Evolutionary conservation across 2,329 filamentous ascomycete genomes (phyloP), one percentile per base, ranked within the genome.

Genomic region (Tolypocladium inflatum): DNA sequence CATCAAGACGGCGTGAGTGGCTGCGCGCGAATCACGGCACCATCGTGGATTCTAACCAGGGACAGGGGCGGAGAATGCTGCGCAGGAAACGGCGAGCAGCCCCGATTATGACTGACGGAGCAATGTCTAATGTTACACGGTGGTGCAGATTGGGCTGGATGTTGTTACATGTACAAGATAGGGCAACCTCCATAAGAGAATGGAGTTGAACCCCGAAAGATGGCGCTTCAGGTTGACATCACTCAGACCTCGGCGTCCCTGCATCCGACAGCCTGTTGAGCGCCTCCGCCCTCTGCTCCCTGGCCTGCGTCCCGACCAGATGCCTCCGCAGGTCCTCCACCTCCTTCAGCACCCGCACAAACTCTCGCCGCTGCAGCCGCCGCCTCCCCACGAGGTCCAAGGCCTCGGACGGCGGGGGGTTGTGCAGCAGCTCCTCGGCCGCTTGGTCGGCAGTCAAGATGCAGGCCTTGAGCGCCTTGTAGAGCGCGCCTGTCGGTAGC

Each of bases 361-460:
- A 72, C 60, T 74, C 70, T 35, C 70, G 64, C 37, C 66, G 68
- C n/a, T 57, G 35, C 10, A 72, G 54, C 15, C 66, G 63, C 19
- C 65, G 60, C 42, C 58, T 52, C 21, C 59, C 60, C 21, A 68
- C 54, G 1, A 60, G 26, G 17, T 55, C 56, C 11, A 64, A 51
- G 17, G 42, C 19, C 1, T 55, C 48, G 9, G 11, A 7, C 0
- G 59, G 41, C 9, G 64, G 62, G 7, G 64, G 64, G 30, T 66
- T 54, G 19, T 58, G 55, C 33, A 68, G 51, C 37, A 73, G 59
- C 1, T 63, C 56, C 62, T 75, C 72, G 17, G 82, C 79, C 7
- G 66, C 63, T 0, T 80, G 80, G 62, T 88, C 81, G 1, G 79
- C 82, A 9, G 84, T 66, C 3, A 70, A 61, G 39, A 89, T 73